A percentile compares a stretch with the other conserved stretches of the same genome.
These are phyloP conservation scores for Xylariaceae sp. DNA, from an alignment of 2,329 filamentous ascomycete species.

Conservation along the genomic window DNA sequence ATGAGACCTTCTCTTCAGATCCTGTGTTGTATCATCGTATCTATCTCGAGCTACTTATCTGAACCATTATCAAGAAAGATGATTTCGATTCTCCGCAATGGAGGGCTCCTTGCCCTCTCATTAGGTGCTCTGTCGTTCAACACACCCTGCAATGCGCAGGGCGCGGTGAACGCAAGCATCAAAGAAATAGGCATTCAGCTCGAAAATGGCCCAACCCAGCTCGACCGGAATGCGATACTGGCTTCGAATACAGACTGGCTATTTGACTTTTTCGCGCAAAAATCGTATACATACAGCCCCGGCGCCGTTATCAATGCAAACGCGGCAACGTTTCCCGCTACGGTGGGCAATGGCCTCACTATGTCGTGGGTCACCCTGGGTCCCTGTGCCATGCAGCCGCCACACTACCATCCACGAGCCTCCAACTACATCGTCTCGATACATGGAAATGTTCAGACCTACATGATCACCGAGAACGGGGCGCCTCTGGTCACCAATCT, in stretches of 20 bases:
- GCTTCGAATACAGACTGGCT: background rate
- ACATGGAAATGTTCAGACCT: background rate
- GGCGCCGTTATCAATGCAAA: conserved; percentile 3
- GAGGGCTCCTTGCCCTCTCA: too few relatives aligned
- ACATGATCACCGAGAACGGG: conserved; percentile 10
- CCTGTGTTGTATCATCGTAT: too few relatives aligned
- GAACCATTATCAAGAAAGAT: too few relatives aligned
- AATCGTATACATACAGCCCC: background rate
- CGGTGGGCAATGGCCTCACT: conserved; percentile 8
- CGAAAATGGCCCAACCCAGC: background rate
- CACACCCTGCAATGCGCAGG: too few relatives aligned
- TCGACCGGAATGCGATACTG: background rate
- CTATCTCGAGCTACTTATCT: too few relatives aligned
- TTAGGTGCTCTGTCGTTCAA: too few relatives aligned
- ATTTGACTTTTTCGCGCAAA: conserved; percentile 10
- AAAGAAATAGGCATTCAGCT: too few relatives aligned
- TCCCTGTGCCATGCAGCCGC: conserved; percentile 11
- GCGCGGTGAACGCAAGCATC: too few relatives aligned
- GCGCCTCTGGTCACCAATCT: conserved; percentile 1
- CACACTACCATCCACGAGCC: conserved; percentile 11
- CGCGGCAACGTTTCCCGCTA: conserved; percentile 10
- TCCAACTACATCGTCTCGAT: conserved; percentile 10
- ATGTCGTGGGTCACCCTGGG: conserved; percentile 9
- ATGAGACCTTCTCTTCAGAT: too few relatives aligned
- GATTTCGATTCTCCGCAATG: too few relatives aligned